phyloP scores from a whole-genome alignment of 2,329 filamentous ascomycete species.

The Parafenestella ontariensis region DNA sequence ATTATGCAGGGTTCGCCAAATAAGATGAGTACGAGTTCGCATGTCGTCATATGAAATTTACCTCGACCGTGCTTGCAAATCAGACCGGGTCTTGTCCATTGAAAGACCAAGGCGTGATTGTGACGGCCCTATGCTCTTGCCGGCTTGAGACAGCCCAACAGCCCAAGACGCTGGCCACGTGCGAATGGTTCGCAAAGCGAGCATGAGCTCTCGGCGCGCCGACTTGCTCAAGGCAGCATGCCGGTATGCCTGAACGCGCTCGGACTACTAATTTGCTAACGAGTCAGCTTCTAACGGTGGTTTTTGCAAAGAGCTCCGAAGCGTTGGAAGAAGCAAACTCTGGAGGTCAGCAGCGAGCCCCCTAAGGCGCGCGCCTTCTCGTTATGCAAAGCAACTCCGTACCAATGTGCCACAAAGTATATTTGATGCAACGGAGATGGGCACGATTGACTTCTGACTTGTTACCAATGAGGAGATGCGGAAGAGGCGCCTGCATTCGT shows the following conservation, averaged over 20 bases:
- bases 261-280: conserved; percentile 7
- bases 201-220: conserved; percentile 4
- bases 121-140: conserved; percentile 8
- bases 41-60: conserved; percentile 31
- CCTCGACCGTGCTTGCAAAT: conserved; percentile 10
- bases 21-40: conserved; percentile 18
- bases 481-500: conserved; percentile 11
- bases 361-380: not conserved
- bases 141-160: conserved; percentile 7
- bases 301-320: conserved; percentile 15
- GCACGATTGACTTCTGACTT: not conserved
- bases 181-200: conserved; percentile 14
- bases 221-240: conserved; percentile 7
- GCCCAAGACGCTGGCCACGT: not conserved
- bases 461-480: conserved; percentile 4
- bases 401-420: not conserved
- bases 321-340: conserved; percentile 16
- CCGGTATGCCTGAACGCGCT: not conserved
- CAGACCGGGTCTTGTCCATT: conserved; percentile 10
- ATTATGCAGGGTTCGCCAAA: conserved; percentile 14
- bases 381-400: not conserved
- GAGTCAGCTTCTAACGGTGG: conserved; percentile 28
- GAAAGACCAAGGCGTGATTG: conserved; percentile 8
- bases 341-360: not conserved
- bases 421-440: not conserved